Evolutionary conservation across 768 basidiomycete species (phyloP).

Genomic region (Lyophyllum semitale): DNA sequence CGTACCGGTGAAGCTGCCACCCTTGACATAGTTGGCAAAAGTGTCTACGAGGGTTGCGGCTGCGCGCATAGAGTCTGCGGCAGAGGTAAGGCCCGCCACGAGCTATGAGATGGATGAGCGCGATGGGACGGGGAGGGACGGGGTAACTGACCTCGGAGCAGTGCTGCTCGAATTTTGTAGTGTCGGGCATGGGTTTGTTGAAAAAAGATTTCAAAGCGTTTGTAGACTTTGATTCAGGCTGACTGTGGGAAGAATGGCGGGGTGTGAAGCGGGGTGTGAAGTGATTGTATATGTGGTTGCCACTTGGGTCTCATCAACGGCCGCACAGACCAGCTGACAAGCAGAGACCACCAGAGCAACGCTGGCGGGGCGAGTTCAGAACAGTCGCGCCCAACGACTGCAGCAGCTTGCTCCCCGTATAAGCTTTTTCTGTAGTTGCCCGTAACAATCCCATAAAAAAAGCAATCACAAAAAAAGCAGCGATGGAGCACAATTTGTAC

Average conservation of each 20-base stretch:
- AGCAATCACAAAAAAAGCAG: constrained; percentile 23
- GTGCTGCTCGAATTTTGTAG: constrained; percentile 29
- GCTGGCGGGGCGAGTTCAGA: constrained; percentile 25
- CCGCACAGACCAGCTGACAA: constrained; percentile 27
- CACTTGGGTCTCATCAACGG: constrained; percentile 18
- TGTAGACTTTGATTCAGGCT: constrained; percentile 22
- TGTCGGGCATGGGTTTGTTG: constrained; percentile 24
- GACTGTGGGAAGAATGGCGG: constrained; percentile 34
- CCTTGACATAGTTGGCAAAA: constrained; percentile 52
- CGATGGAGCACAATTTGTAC: constrained; percentile 49
- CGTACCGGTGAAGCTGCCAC: constrained; percentile 20
- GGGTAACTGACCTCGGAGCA: constrained; percentile 33
- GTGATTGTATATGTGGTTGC: constrained; percentile 22
- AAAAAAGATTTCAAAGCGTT: constrained; percentile 4
- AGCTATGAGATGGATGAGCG: constrained; percentile 40
- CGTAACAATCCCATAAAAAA: constrained; percentile 26
- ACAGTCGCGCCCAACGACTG: constrained; percentile 21
- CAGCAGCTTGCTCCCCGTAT: constrained; percentile 22
- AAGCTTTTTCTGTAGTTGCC: constrained; percentile 34
- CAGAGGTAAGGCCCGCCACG: constrained; percentile 49
- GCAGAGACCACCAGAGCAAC: constrained; percentile 21
- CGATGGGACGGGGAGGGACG: constrained; percentile 15
- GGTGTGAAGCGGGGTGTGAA: constrained; percentile 31
- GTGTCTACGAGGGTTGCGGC: constrained; percentile 62
- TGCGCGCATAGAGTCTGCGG: constrained; percentile 66